Percentiles rank a stretch among this genome's conserved stretches.
Conservation (phyloP, 2,329 filamentous ascomycete genomes). For the Aspergillus carbonarius region DNA sequence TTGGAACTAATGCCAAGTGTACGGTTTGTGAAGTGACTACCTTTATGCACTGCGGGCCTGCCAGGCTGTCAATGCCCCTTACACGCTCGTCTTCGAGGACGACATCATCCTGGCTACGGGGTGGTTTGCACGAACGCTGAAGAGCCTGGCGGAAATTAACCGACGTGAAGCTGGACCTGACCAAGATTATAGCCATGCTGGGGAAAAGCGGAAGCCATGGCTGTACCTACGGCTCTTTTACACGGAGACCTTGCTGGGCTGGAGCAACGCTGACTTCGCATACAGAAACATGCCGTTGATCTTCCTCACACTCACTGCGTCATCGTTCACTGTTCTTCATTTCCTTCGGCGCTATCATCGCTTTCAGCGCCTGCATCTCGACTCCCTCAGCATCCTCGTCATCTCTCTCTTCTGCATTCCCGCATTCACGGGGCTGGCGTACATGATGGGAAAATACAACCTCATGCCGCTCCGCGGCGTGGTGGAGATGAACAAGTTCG, state of each 20-base stretch:
- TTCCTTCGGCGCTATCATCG: constrained; percentile 14
- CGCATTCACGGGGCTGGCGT: constrained; percentile 22
- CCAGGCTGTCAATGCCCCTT: constrained; percentile 29
- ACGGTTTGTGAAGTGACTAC: constrained; percentile 27
- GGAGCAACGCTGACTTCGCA: constrained; percentile 24
- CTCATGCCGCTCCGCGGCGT: constrained; percentile 24
- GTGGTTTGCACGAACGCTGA: constrained; percentile 34
- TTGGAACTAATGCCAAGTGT: no score
- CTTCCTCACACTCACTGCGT: constrained; percentile 19
- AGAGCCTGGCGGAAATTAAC: constrained; percentile 17
- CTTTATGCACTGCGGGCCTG: constrained; percentile 30
- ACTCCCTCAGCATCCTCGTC: constrained; percentile 18
- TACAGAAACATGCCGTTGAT: constrained; percentile 25
- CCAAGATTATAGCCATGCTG: neutral
- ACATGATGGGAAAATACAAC: constrained; percentile 29
- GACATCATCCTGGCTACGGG: constrained; percentile 40
- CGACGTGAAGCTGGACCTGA: neutral
- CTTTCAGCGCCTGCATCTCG: constrained; percentile 11
- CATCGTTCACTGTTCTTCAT: constrained; percentile 8
- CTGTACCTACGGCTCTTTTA: constrained; percentile 37
- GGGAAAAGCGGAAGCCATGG: constrained; percentile 18
- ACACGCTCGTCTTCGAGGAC: constrained; percentile 39
- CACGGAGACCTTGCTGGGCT: constrained; percentile 31
- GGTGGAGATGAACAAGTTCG: constrained; percentile 26
- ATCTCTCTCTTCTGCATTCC: constrained; percentile 22